These are phyloP conservation scores for Ogataea ramenticola DNA, from an alignment of 805 yeast species.

Conservation along the genomic window DNA sequence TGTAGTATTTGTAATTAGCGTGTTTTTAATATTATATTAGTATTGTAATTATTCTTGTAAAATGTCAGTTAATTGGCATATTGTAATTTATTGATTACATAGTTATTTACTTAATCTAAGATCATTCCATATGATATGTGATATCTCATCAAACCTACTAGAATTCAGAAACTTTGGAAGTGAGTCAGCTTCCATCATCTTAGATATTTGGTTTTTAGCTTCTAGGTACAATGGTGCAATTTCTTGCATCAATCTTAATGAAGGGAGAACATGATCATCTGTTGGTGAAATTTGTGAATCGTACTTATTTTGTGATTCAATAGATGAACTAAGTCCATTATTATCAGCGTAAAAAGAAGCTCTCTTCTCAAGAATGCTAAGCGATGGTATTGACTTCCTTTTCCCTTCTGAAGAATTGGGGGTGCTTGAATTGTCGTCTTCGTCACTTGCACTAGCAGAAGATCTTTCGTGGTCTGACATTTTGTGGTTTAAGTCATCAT, in stretches of 20 bases:
- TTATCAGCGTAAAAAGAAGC: no score
- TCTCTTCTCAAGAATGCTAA: no score
- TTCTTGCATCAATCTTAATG: conserved; percentile 29
- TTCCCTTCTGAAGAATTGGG: no score
- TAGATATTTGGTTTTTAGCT: conserved; percentile 42
- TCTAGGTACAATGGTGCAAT: conserved; percentile 38
- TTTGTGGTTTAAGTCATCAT: no score
- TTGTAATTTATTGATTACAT: no score
- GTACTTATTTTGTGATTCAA: not conserved
- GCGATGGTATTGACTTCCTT: no score
- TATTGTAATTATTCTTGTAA: not conserved
- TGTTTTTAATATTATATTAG: not conserved
- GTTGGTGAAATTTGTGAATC: conserved; percentile 23
- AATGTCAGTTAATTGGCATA: no score
- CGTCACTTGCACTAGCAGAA: no score
- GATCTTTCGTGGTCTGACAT: no score
- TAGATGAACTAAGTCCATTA: not conserved
- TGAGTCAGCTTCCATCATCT: conserved; percentile 67
- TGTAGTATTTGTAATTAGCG: not conserved
- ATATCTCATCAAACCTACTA: conserved; percentile 28
- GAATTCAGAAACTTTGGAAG: conserved; percentile 58
- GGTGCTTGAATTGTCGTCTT: no score
- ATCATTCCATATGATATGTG: no score
- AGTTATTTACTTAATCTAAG: no score
- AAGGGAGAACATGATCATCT: conserved; percentile 23